Evolutionary conservation across 2,329 filamentous ascomycete genomes (phyloP).

Genomic region (Colletotrichum lupini): DNA sequence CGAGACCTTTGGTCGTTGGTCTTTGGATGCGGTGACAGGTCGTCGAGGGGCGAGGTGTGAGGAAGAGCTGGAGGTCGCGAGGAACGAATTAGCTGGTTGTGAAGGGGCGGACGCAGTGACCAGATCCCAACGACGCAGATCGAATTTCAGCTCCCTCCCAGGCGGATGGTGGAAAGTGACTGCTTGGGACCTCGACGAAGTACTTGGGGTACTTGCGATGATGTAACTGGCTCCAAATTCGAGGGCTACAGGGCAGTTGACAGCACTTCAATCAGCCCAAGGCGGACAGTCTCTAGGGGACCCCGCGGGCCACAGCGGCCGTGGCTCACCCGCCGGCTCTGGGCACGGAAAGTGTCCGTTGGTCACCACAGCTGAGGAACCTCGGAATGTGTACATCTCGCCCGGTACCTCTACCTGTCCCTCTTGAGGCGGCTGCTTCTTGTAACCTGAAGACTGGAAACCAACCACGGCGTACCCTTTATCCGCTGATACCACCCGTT

Average conservation of each 20-base stretch:
- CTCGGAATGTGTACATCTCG: not conserved
- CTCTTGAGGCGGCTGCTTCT: not conserved
- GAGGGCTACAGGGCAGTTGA: too few species aligned
- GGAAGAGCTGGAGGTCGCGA: slow-evolving; percentile 8
- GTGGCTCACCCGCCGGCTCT: not conserved
- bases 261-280: too few species aligned
- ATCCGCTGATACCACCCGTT: not conserved
- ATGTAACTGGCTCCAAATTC: not conserved
- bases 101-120: slow-evolving; percentile 5
- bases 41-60: slow-evolving; percentile 15
- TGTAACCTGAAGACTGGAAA: not conserved
- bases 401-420: not conserved
- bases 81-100: slow-evolving; percentile 6
- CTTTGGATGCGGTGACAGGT: not conserved
- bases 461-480: not conserved
- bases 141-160: not conserved
- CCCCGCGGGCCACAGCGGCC: not conserved
- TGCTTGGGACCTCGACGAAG: not conserved
- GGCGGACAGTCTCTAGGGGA: not conserved
- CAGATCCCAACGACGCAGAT: slow-evolving; percentile 1
- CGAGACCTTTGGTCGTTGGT: not conserved
- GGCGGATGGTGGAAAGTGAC: not conserved
- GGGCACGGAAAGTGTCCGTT: not conserved
- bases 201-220: not conserved
- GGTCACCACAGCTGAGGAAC: not conserved